These are phyloP conservation scores for Backusella sp. DNA, from an alignment of 192 early-diverging fungal species.

Conservation along the genomic window DNA sequence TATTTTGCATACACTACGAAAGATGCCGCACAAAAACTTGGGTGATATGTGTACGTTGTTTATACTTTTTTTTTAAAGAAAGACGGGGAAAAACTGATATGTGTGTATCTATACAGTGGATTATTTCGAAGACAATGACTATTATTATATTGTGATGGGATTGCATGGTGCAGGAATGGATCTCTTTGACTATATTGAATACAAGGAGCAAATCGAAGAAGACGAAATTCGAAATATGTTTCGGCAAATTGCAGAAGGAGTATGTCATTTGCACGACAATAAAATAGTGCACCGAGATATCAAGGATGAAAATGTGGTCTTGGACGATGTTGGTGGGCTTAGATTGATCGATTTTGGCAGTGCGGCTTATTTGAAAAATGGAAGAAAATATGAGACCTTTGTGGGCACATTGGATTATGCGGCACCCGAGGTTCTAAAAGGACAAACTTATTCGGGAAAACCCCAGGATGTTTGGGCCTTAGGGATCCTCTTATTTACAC, in stretches of 20 bases:
- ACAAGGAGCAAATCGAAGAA: slow-evolving; percentile 54
- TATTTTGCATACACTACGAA: slow-evolving; percentile 61
- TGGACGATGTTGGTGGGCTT: slow-evolving; percentile 55
- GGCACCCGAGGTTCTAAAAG: slow-evolving; percentile 67
- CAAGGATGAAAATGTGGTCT: slow-evolving; percentile 88
- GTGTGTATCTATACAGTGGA: slow-evolving; percentile 43
- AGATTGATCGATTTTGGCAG: slow-evolving; percentile 86
- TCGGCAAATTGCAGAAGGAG: slow-evolving; percentile 53
- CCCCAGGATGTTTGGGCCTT: slow-evolving; percentile 87
- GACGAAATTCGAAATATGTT: slow-evolving; percentile 57
- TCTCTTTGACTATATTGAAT: slow-evolving; percentile 70
- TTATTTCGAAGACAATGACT: slow-evolving; percentile 72
- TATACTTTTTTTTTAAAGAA: not conserved
- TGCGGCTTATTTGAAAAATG: slow-evolving; percentile 56
- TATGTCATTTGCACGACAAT: slow-evolving; percentile 59
- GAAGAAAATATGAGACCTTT: slow-evolving; percentile 64
- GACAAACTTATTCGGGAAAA: slow-evolving; percentile 67
- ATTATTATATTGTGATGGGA: slow-evolving; percentile 69
- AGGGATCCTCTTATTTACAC: slow-evolving; percentile 73
- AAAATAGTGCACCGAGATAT: slow-evolving; percentile 82
- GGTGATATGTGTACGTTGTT: slow-evolving; percentile 46
- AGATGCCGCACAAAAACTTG: slow-evolving; percentile 53
- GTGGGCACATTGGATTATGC: slow-evolving; percentile 77
- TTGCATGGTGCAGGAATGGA: slow-evolving; percentile 59
- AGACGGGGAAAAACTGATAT: not conserved